Evolutionary conservation across 2,329 filamentous ascomycete genomes (phyloP), one percentile per base, ranked within the genome.

Genomic region (Aspergillus sergii): DNA sequence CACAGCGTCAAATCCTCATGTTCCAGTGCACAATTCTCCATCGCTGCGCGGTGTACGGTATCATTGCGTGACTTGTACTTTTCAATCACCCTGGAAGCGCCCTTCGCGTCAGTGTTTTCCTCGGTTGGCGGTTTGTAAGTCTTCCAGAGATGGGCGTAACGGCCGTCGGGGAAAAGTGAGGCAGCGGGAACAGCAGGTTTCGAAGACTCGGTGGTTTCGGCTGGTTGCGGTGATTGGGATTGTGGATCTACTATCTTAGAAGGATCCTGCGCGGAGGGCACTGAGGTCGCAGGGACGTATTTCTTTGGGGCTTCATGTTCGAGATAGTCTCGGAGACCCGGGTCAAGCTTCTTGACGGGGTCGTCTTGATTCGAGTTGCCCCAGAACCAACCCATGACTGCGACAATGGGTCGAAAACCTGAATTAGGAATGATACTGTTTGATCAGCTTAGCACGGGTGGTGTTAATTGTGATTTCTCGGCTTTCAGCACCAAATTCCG

Each of bases 11-110:
- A 90, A 63, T 90, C 89, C 74, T 92, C 84, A 80, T 97, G 93
- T 76, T 96, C 92, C 64, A 94, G 78, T 1, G 93, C 90, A 78
- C 95, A 99, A 77, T 98, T 99, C 81, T 99, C 95, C 73, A 97
- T 83, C 11, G 94, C 94, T 1, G 93, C 91, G 48, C 86, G 84
- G 34, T 91, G 92, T 65, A 98, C 91, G 60, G 88, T 85, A 39
- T 87, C 86, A 75, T 91, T 92, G 65, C 93, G 89, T 74, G 92
- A 88, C 77, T 97, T 96, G 84, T 90, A 96, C 8, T 88, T 89
- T 59, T 94, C 90, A 58, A 97, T 82, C 61, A 98, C 89, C 75
- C 92, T 85, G 76, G 91, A 91, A 74, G 97, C 93, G 72, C 93
- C 88, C 70, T 95, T 91, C 45, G 86, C 88, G 75, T 91, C 91